Conservation (phyloP, 1,284 basidiomycete species). For the Sporisorium exsertum region DNA sequence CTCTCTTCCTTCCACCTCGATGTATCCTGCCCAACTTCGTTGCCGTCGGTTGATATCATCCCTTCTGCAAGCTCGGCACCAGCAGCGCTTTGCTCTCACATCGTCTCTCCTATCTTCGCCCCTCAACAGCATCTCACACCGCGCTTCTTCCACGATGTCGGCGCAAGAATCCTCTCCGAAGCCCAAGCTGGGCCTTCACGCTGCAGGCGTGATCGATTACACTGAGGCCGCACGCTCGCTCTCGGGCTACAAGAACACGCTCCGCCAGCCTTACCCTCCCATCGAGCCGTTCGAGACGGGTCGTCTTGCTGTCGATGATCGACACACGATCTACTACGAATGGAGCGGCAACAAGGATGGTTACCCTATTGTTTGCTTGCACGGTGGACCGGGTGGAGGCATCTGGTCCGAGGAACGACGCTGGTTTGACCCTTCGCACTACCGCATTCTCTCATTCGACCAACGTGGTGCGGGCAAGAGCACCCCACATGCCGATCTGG, state of each 20-base stretch:
- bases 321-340: slow-evolving; percentile 62
- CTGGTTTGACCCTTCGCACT: slow-evolving; percentile 66
- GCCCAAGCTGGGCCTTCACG: slow-evolving; percentile 42
- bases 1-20: slow-evolving; percentile 10
- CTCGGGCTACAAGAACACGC: slow-evolving; percentile 34
- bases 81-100: not conserved
- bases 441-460: slow-evolving; percentile 72
- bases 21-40: slow-evolving; percentile 11
- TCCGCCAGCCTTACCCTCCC: slow-evolving; percentile 53
- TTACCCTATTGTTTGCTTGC: slow-evolving; percentile 61
- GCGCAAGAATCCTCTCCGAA: not conserved
- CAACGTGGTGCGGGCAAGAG: slow-evolving; percentile 80
- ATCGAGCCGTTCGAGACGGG: slow-evolving; percentile 63
- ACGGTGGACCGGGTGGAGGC: slow-evolving; percentile 67
- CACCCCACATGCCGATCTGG: slow-evolving; percentile 81
- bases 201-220: slow-evolving; percentile 44
- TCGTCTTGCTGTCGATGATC: slow-evolving; percentile 44
- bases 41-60: not conserved
- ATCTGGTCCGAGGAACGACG: slow-evolving; percentile 52
- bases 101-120: not conserved
- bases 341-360: slow-evolving; percentile 59
- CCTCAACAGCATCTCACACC: not conserved
- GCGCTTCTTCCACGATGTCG: slow-evolving; percentile 10
- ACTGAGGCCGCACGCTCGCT: slow-evolving; percentile 48
- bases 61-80: not conserved